Base-by-base conservation (phyloP, 1,139 yeast species). In the Pichia sp. region DNA sequence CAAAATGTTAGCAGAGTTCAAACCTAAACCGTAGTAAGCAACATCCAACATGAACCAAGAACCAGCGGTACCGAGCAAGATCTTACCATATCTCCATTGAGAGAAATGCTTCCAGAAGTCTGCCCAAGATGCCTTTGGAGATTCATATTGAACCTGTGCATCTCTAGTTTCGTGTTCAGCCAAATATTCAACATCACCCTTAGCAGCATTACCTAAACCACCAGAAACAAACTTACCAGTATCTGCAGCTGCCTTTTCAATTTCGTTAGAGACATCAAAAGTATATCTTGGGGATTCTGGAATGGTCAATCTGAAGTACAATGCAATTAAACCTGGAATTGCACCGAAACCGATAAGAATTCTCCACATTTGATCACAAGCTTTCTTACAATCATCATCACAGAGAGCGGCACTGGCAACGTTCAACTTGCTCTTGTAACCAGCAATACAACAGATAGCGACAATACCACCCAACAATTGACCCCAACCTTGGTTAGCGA, bases 31-130 rank as follows among this genome's bases (percentile, higher is more conserved):
- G 61, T 91, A 91, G 72, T 77, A 87, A 44, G 96, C 96, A 59
- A 91, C 85, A 70, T 91, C 98, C 63, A 88, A 74, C 68, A 80
- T 70, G 69, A 88, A 88, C 98, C 98, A 91, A 34, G 94, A 80
- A 61, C 88, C 93, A 48, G 96, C 94, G 52, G 98, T 88, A 59
- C 97, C 98, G 37, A 91, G 50, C 51, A 91, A 69, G 43, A 80
- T 75, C 67, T 81, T 83, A 64, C 84, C 79, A 62, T 86, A 81
- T 63, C 70, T 84, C 95, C 96, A 87, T 66, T 86, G 82, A 37
- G 77, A 67, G 59, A 88, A 91, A 62, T 88, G 94, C 22, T 46
- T 32, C 52, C 69, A 51, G 67, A 83, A 83, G 59, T 81, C 88
- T 34, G 50, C 51, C 59, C 64, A 64, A 29, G 80, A 68, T 47